Evolutionary conservation across 73 alveolate species (phyloP), one percentile per base, ranked within the genome.

Genomic region (Paramecium biaurelia): DNA sequence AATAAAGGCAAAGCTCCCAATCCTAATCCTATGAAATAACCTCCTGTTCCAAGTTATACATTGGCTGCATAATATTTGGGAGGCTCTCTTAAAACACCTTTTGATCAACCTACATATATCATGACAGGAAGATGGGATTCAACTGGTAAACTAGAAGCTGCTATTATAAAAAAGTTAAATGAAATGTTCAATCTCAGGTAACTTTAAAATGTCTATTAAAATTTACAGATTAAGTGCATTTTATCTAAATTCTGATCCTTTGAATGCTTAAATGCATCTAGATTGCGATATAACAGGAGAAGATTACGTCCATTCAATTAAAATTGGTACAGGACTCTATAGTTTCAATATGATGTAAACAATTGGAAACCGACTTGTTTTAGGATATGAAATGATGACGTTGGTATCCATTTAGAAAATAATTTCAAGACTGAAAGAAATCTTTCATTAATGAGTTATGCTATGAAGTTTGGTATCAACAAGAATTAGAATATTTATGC

Each of bases 81-180:
- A 43, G 94, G 94, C n/a, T 12, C 57, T 5, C 9, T 41, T 4
- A 42, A n/a, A 45, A 42, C 68, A 10, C 85, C 92, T 57, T 38
- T 38, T 72, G 72, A 76, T 63, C 49, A 82, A 21, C 94, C 94
- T 26, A 70, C 58, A 18, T 70, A 70, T 43, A 38, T 89, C 7
- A 76, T 89, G 92, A 70, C 94, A 43, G 94, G 92, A 18, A 89
- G 94, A 72, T 89, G 85, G 87, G 94, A 89, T 70, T 89, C 94
- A 10, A 89, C 72, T 26, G 94, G 94, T 14, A 89, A 70, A 30
- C 70, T 89, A 18, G 94, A 89, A 30, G 94, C 94, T 59, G 85
- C 92, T 68, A 42, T 70, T 21, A 70, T 89, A 8, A 89, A 72
- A n/a, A 70, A 45, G 70, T 24, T 89, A 30, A 89, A 89, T 43